These are phyloP conservation scores for Kuraishia cidri DNA, from an alignment of 805 yeast species.

Conservation along the genomic window DNA sequence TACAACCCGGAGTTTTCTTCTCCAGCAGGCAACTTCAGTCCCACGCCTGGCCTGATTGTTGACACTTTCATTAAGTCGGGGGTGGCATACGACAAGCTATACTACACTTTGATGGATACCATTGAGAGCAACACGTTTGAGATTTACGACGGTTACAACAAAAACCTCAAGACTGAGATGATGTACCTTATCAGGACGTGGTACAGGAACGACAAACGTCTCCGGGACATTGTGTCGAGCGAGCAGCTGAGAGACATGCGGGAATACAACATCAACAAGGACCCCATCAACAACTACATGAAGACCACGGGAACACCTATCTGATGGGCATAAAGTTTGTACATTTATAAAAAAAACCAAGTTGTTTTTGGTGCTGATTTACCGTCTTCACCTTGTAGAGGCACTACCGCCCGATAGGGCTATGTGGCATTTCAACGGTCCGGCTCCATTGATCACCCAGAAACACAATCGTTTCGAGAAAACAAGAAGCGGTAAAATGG, in stretches of 20 bases:
- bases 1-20: slow-evolving; percentile 14
- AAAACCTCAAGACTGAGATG: slow-evolving; percentile 43
- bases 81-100: slow-evolving; percentile 53
- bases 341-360: no score
- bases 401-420: no score
- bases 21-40: slow-evolving; percentile 5
- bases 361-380: no score
- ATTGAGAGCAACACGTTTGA: slow-evolving; percentile 52
- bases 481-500: no score
- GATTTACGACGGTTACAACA: slow-evolving; percentile 33
- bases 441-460: no score
- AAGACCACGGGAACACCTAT: slow-evolving; percentile 27
- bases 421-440: background rate
- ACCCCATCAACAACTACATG: slow-evolving; percentile 47
- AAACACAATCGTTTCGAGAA: no score
- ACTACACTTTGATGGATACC: slow-evolving; percentile 52
- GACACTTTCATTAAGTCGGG: slow-evolving; percentile 60
- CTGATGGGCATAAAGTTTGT: no score
- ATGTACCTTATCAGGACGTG: slow-evolving; percentile 53
- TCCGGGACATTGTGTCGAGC: slow-evolving; percentile 45
- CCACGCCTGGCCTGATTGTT: slow-evolving; percentile 40
- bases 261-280: slow-evolving; percentile 39
- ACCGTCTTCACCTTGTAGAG: no score
- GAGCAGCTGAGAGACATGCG: slow-evolving; percentile 34
- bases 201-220: slow-evolving; percentile 56